A percentile compares a stretch with the other conserved stretches of the same genome.
These are phyloP conservation scores for Aphanomyces invadans DNA, from an alignment of 352 stramenopile species.

Conservation along the genomic window DNA sequence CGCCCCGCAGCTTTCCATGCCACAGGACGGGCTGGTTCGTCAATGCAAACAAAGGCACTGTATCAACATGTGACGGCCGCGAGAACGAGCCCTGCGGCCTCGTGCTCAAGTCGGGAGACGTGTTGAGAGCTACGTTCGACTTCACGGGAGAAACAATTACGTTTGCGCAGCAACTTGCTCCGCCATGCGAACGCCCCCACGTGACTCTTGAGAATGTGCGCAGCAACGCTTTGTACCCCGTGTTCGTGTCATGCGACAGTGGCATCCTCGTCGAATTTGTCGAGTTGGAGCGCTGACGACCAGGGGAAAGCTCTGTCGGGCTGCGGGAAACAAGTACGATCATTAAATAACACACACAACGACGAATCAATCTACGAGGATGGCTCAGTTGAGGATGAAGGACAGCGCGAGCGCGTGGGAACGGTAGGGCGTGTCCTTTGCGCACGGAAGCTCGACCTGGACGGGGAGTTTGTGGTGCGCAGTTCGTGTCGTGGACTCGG, in stretches of 20 bases:
- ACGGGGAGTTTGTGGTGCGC: background rate
- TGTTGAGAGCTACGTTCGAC: slow-evolving; percentile 11
- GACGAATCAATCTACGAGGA: background rate
- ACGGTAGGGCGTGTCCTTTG: background rate
- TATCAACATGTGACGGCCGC: background rate
- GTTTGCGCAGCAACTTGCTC: background rate
- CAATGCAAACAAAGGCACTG: slow-evolving; percentile 1
- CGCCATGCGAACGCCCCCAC: background rate
- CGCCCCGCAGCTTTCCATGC: slow-evolving; percentile 2
- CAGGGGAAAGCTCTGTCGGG: background rate
- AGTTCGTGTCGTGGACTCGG: background rate
- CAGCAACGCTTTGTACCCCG: slow-evolving; percentile 3
- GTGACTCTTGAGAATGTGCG: background rate
- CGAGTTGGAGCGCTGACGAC: background rate
- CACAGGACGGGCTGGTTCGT: slow-evolving; percentile 17
- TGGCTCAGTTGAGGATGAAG: background rate
- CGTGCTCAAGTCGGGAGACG: background rate
- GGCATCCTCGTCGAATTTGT: background rate
- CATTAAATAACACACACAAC: background rate
- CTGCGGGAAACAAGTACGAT: background rate
- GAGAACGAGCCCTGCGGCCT: background rate
- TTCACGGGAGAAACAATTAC: background rate
- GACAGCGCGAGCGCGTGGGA: background rate
- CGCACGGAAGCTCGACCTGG: background rate
- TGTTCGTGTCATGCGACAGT: slow-evolving; percentile 14